These are phyloP conservation scores for Ceratocystis huliohia DNA, from an alignment of 2,329 filamentous ascomycete species.

Conservation along the genomic window DNA sequence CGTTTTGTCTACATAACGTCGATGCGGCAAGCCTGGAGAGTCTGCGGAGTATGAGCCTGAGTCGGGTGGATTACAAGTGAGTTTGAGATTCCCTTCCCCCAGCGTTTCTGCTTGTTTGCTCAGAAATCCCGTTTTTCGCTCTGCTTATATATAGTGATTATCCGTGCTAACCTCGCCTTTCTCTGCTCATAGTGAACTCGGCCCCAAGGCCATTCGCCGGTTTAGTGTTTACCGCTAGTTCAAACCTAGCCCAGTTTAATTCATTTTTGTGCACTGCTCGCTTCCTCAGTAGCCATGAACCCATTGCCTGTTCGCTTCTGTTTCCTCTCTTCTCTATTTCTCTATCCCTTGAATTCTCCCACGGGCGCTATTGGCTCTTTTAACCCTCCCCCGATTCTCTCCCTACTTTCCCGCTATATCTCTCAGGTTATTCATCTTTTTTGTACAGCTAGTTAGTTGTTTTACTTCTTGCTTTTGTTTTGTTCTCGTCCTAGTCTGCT, in stretches of 20 bases:
- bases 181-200: constrained; percentile 36
- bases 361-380: too few relatives aligned
- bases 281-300: too few relatives aligned
- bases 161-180: neutral
- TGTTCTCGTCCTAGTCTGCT: neutral
- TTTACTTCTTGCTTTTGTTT: neutral
- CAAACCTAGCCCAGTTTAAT: neutral
- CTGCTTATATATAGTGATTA: too few relatives aligned
- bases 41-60: constrained; percentile 44
- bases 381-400: too few relatives aligned
- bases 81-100: constrained; percentile 24
- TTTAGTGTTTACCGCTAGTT: constrained; percentile 40
- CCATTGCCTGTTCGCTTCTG: too few relatives aligned
- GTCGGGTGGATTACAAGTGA: constrained; percentile 49
- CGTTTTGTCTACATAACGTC: constrained; percentile 47
- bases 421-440: too few relatives aligned
- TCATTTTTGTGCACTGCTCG: neutral
- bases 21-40: constrained; percentile 40
- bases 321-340: too few relatives aligned
- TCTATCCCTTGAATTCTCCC: too few relatives aligned
- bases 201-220: constrained; percentile 41
- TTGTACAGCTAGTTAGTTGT: too few relatives aligned
- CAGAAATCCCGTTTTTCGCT: too few relatives aligned
- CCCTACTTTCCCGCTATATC: too few relatives aligned
- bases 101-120: neutral